phyloP scores from a whole-genome alignment of 805 yeast genomes.

The Nakazawaea wyomingensis region DNA sequence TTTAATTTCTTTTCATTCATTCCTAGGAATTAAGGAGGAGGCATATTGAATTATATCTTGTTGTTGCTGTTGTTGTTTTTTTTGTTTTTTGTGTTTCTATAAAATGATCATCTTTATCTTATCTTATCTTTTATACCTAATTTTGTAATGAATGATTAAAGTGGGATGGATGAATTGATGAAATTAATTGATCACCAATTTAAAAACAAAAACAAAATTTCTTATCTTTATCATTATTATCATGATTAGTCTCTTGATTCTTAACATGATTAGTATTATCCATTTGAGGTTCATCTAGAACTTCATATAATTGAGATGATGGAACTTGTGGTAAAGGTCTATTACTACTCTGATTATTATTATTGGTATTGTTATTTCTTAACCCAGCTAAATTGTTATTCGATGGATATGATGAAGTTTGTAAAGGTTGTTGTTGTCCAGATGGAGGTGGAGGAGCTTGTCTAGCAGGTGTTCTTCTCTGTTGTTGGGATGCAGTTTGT shows the following conservation, averaged over 20 bases:
- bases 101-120: no score
- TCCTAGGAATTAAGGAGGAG: no score
- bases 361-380: constrained; percentile 10
- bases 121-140: no score
- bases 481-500: constrained; percentile 16
- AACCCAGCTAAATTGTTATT: constrained; percentile 1
- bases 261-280: constrained; percentile 1
- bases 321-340: constrained; percentile 13
- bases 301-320: constrained; percentile 10
- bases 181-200: no score
- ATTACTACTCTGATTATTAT: background rate
- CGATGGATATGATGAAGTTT: constrained; percentile 8
- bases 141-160: no score
- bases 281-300: constrained; percentile 7
- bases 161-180: no score
- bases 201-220: constrained; percentile 13
- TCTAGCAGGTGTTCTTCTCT: constrained; percentile 18
- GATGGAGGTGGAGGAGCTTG: constrained; percentile 10
- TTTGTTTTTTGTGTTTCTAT: no score
- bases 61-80: no score
- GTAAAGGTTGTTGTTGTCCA: constrained; percentile 13
- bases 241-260: background rate
- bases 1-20: no score
- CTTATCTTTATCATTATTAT: constrained; percentile 4
- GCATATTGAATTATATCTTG: no score